Percentiles rank a stretch among this genome's conserved stretches.
phyloP scores from a whole-genome alignment of 2,329 filamentous ascomycete genomes.

The Samsoniella hepiali region DNA sequence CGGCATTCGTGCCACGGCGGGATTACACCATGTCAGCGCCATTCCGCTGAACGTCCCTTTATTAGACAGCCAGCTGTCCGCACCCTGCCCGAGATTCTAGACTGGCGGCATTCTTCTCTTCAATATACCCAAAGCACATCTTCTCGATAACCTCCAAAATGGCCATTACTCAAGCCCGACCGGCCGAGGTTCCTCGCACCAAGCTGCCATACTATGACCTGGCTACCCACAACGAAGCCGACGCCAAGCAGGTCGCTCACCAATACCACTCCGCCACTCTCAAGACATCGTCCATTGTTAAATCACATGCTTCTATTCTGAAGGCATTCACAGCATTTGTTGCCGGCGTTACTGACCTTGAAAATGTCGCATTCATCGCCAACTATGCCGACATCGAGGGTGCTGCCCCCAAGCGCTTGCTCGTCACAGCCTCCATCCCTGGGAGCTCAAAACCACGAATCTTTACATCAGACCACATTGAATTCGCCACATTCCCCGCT shows the following conservation, averaged over 20 bases:
- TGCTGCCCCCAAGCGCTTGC: neutral
- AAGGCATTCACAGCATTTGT: constrained; percentile 13
- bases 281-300: neutral
- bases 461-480: constrained; percentile 16
- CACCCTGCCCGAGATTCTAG: neutral
- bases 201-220: constrained; percentile 18
- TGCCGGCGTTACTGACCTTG: constrained; percentile 12
- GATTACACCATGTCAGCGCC: constrained; percentile 17
- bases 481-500: neutral
- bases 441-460: constrained; percentile 2
- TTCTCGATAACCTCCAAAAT: constrained; percentile 3
- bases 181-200: constrained; percentile 14
- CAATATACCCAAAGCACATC: neutral
- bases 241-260: constrained; percentile 5
- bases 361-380: constrained; percentile 12
- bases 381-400: constrained; percentile 4
- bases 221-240: constrained; percentile 12
- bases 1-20: constrained; percentile 15
- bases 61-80: constrained; percentile 11
- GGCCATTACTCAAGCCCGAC: constrained; percentile 3
- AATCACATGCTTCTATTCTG: neutral
- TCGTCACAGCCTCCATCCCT: constrained; percentile 4
- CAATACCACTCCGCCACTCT: constrained; percentile 4
- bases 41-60: constrained; percentile 10
- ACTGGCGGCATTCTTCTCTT: neutral